These are phyloP conservation scores for Parachaetomium inaequale DNA, from an alignment of 495 filamentous ascomycete genomes.

Conservation along the genomic window DNA sequence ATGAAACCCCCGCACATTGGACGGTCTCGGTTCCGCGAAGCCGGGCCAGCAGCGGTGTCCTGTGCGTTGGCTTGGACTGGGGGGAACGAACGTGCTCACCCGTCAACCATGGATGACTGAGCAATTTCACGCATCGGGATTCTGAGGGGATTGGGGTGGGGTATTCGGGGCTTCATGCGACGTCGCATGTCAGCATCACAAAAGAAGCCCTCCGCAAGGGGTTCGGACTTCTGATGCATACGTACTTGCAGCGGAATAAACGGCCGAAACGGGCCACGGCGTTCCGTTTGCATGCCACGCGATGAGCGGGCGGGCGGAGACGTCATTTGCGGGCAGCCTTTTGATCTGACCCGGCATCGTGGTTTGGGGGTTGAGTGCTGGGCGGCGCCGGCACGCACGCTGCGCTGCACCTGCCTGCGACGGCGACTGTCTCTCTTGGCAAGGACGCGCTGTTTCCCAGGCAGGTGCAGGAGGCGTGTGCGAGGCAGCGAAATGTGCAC, in stretches of 20 bases:
- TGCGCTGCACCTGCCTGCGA: neutral
- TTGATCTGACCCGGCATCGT: conserved; percentile 25
- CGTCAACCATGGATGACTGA: neutral
- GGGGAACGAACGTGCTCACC: neutral
- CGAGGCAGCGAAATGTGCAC: neutral
- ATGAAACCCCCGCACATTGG: conserved; percentile 5
- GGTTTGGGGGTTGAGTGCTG: conserved; percentile 22
- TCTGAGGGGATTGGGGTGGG: too few relatives aligned
- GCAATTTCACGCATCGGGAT: neutral
- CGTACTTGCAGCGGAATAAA: neutral
- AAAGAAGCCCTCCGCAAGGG: too few relatives aligned
- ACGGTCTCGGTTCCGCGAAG: conserved; percentile 9
- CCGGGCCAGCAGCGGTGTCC: neutral
- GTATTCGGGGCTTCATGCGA: too few relatives aligned
- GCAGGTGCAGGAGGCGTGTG: neutral
- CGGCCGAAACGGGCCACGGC: neutral
- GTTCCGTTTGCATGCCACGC: conserved; percentile 1
- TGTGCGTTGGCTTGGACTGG: neutral
- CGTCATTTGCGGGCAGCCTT: conserved; percentile 9
- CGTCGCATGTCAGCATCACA: too few relatives aligned
- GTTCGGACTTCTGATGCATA: neutral
- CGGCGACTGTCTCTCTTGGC: conserved; percentile 1
- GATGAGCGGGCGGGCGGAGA: neutral
- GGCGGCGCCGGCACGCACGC: neutral
- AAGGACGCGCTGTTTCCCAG: neutral